Percentiles rank a stretch among this genome's conserved stretches.
Conservation (phyloP, 805 yeast genomes). For the Saccharomycopsis fibuligera region DNA sequence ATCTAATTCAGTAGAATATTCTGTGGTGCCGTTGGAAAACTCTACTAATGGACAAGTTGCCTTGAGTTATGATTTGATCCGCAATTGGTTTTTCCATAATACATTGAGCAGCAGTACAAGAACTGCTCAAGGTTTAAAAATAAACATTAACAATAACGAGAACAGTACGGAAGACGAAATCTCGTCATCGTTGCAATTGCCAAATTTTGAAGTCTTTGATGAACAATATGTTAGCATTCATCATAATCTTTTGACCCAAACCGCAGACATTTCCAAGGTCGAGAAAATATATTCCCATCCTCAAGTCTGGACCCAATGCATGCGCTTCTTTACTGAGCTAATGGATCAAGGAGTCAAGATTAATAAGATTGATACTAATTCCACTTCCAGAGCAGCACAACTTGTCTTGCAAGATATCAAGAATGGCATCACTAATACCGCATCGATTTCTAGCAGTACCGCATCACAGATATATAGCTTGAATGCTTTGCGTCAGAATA, state of each 20-base stretch:
- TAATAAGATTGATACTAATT: constrained; percentile 56
- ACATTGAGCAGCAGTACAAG: background rate
- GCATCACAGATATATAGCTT: constrained; percentile 58
- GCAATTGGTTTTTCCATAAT: constrained; percentile 49
- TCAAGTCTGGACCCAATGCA: constrained; percentile 95
- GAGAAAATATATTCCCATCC: constrained; percentile 80
- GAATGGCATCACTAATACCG: constrained; percentile 35
- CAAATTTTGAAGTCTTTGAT: constrained; percentile 52
- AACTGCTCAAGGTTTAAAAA: too few species aligned
- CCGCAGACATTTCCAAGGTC: constrained; percentile 39
- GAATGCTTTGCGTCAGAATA: constrained; percentile 45
- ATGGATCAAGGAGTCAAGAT: constrained; percentile 31
- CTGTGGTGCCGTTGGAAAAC: constrained; percentile 88
- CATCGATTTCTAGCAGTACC: constrained; percentile 68
- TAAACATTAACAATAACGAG: too few species aligned
- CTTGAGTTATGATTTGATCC: constrained; percentile 71
- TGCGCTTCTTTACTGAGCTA: constrained; percentile 41
- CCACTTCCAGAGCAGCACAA: constrained; percentile 84
- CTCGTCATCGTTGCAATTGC: too few species aligned
- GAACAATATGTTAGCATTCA: constrained; percentile 80
- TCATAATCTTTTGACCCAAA: constrained; percentile 60
- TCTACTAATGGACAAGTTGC: constrained; percentile 94
- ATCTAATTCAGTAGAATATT: constrained; percentile 46
- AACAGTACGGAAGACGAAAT: constrained; percentile 16
- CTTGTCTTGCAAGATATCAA: constrained; percentile 36